A percentile compares a stretch with the other conserved stretches of the same genome.
phyloP scores from a whole-genome alignment of 108 stramenopile genomes.

The Pseudonitzschia pungens region DNA sequence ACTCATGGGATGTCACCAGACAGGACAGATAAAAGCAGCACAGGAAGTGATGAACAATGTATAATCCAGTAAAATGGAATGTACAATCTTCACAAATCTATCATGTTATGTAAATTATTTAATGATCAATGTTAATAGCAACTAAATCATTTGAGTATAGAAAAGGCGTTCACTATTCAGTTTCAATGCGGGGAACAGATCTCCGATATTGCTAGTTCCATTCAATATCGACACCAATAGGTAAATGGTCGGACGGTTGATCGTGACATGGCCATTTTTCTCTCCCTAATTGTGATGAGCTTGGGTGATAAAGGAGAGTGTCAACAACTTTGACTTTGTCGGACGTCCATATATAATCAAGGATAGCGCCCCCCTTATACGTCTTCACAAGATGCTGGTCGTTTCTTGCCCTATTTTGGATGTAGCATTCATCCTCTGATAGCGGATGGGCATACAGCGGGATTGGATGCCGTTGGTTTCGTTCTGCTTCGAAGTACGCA shows the following conservation, averaged over 20 bases:
- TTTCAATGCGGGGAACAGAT: neutral
- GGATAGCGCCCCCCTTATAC: constrained; percentile 22
- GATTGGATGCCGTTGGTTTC: neutral
- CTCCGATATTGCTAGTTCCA: constrained; percentile 16
- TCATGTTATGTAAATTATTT: neutral
- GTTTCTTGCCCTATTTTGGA: neutral
- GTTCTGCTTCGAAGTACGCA: constrained; percentile 17
- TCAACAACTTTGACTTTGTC: constrained; percentile 16
- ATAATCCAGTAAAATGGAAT: neutral
- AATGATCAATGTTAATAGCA: neutral
- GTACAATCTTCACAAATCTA: neutral
- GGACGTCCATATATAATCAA: constrained; percentile 50
- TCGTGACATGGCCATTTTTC: constrained; percentile 41
- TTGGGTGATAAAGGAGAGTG: constrained; percentile 21
- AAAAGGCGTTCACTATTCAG: too few relatives aligned
- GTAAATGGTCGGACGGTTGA: constrained; percentile 50
- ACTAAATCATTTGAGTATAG: neutral
- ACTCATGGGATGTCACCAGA: neutral
- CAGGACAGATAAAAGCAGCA: neutral
- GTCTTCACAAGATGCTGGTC: constrained; percentile 20
- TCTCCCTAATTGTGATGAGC: neutral
- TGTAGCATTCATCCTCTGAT: neutral
- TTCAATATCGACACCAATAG: constrained; percentile 29
- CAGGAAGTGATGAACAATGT: neutral
- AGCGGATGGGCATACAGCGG: neutral